Conservation (phyloP, 139 green algal species). For the Chlamydomonas eustigma region DNA sequence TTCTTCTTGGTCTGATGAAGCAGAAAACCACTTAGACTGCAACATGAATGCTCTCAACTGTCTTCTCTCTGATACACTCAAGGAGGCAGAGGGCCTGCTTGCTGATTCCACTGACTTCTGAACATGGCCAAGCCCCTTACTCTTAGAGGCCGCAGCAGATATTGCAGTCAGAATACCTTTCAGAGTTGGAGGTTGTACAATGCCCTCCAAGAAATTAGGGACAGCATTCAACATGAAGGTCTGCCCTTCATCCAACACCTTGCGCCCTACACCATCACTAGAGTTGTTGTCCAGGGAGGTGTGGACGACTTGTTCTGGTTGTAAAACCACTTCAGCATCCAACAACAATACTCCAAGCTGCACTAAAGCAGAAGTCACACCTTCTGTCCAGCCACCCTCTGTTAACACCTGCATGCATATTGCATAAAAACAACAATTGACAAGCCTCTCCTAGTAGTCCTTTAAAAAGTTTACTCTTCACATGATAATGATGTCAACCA, state of each 20-base stretch:
- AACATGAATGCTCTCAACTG: conserved; percentile 63
- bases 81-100: no score
- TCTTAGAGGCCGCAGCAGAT: conserved; percentile 24
- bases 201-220: conserved; percentile 18
- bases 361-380: conserved; percentile 36
- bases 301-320: not conserved
- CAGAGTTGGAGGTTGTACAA: conserved; percentile 44
- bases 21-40: conserved; percentile 52
- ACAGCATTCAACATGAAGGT: no score
- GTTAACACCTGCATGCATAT: conserved; percentile 43
- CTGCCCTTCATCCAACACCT: no score
- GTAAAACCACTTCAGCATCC: conserved; percentile 10
- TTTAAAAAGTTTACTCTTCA: no score
- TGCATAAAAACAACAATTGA: no score
- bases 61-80: conserved; percentile 39
- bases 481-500: no score
- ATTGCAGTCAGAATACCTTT: conserved; percentile 54
- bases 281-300: not conserved
- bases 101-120: no score
- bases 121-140: no score
- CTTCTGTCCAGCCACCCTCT: conserved; percentile 59
- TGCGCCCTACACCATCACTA: no score
- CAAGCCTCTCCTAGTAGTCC: no score
- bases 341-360: conserved; percentile 48
- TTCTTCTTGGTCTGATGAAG: not conserved